Base-by-base conservation (phyloP, 2,329 filamentous ascomycete genomes). In the Karstenula rhodostoma region DNA sequence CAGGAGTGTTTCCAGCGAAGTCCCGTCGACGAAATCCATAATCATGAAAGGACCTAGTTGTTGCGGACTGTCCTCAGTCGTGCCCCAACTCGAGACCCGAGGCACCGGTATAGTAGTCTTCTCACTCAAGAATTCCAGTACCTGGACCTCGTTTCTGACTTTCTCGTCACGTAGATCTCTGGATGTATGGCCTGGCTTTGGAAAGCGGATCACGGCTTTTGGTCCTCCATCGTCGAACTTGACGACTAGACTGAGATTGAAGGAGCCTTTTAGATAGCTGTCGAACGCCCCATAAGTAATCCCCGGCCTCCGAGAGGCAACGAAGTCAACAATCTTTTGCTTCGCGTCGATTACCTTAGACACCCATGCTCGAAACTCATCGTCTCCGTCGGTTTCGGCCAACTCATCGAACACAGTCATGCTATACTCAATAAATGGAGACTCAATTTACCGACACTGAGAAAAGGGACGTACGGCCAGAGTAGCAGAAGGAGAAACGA, bases 21-120 rank as follows among this genome's bases (percentile, higher is more conserved):
- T 60, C 4, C 67, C 69, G 12, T 72, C 61, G 23, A 70, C 58
- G 54, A 56, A 69, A 29, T 69, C 66, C 64, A 67, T 68, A 42
- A 71, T 71, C 22, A 70, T 71, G 52, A 73, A 71, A 33, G 67
- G 68, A 43, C 70, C 67, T 6, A 73, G 62, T 7, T 62, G 59
- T 54, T 67, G 60, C 35, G 66, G 66, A 56, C 64, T 68, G 17
- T 69, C 66, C 56, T 64, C 60, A 23, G 53, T 64, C 44, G 61
- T 49, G 29, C 68, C 67, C 66, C 64, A 71, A 43, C 59, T 64
- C 35, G 57, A 19, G 13, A 70, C 59, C 22, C 56, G 35, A 27
- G 62, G 67, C 23, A 69, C 35, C 49, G 64, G 65, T 37, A 69
- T 64, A 37, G 54, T 65, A 19, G 64, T 66, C 49, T 64, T 64